Conservation (phyloP, 139 green algal genomes). For the Picochlorum sp. region DNA sequence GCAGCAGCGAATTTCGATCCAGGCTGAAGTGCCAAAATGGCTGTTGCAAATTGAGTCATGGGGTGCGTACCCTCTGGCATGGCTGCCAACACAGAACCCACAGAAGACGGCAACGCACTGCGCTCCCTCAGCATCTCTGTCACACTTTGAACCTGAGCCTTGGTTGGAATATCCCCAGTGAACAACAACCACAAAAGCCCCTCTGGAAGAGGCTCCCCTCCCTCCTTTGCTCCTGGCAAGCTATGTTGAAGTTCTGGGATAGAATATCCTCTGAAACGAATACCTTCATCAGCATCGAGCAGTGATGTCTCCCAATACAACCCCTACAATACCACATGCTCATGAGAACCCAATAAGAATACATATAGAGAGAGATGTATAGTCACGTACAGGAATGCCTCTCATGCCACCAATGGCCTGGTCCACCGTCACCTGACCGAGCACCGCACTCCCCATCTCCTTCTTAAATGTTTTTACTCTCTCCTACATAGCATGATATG, state of each 20-base stretch:
- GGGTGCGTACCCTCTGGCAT: constrained; percentile 78
- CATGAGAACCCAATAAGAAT: background rate
- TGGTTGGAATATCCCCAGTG: constrained; percentile 72
- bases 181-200: constrained; percentile 96
- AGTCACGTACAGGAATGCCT: constrained; percentile 64
- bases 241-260: constrained; percentile 85
- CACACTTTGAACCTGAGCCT: constrained; percentile 59
- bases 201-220: constrained; percentile 90
- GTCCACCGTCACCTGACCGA: constrained; percentile 86
- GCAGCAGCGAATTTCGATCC: constrained; percentile 74
- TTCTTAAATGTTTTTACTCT: constrained; percentile 81
- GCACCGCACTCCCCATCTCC: constrained; percentile 48
- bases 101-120: constrained; percentile 47
- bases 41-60: constrained; percentile 86
- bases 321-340: constrained; percentile 14
- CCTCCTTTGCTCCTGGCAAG: constrained; percentile 16
- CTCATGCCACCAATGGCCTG: constrained; percentile 92
- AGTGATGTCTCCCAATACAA: constrained; percentile 97
- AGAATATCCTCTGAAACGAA: constrained; percentile 87
- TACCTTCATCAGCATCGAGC: constrained; percentile 92
- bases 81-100: constrained; percentile 58
- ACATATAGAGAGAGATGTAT: background rate
- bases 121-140: constrained; percentile 63
- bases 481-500: constrained; percentile 43
- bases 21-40: constrained; percentile 72